A percentile compares a stretch with the other conserved stretches of the same genome.
Conservation (phyloP, 2,329 filamentous ascomycete genomes). For the Fusarium subglutinans region DNA sequence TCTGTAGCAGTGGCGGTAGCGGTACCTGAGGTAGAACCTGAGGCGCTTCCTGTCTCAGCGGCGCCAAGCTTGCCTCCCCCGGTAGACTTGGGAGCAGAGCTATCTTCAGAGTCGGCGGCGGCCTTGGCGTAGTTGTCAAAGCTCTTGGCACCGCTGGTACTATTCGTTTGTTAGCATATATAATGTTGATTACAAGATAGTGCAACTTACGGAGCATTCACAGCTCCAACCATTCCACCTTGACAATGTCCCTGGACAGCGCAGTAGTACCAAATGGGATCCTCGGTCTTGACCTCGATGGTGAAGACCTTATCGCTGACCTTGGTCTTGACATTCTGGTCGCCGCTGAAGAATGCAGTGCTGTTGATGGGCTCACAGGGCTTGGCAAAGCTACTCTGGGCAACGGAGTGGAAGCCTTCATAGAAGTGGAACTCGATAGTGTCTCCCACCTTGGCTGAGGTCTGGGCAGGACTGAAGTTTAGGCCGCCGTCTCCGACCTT, state of each 20-base stretch:
- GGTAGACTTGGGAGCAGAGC: constrained; percentile 32
- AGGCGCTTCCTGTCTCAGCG: constrained; percentile 22
- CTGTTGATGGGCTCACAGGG: constrained; percentile 66
- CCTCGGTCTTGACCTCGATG: constrained; percentile 49
- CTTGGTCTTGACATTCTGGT: constrained; percentile 11
- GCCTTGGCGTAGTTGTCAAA: constrained; percentile 22
- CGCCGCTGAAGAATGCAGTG: constrained; percentile 56
- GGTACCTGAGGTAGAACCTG: constrained; percentile 14
- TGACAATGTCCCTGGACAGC: constrained; percentile 68
- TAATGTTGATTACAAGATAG: neutral
- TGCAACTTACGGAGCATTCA: constrained; percentile 40
- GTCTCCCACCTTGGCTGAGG: constrained; percentile 61
- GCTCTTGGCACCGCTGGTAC: constrained; percentile 28
- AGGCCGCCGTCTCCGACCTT: constrained; percentile 46
- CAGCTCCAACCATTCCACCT: constrained; percentile 66
- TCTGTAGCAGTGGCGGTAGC: constrained; percentile 24
- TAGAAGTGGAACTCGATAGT: constrained; percentile 57
- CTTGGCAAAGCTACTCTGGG: constrained; percentile 66
- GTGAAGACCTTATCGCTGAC: constrained; percentile 35
- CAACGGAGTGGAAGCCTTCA: constrained; percentile 67
- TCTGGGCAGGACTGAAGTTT: constrained; percentile 60
- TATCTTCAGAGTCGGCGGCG: constrained; percentile 20
- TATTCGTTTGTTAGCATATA: neutral
- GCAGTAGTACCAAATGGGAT: constrained; percentile 73
- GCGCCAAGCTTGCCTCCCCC: constrained; percentile 30